phyloP scores from a whole-genome alignment of 2,329 filamentous ascomycete species.

The Diaporthe nobilis region DNA sequence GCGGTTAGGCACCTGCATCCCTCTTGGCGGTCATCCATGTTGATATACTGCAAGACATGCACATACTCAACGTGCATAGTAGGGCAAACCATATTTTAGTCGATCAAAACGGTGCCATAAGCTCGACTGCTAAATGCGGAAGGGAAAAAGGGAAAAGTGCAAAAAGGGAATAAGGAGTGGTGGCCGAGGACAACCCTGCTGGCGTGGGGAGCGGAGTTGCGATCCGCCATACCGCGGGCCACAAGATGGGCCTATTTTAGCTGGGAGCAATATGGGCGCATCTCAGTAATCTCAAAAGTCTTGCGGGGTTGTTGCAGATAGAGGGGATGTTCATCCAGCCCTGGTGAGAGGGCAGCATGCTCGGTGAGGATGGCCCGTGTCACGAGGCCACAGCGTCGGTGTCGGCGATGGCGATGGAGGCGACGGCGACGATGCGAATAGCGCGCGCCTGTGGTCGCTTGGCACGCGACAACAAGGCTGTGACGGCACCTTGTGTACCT shows the following conservation, averaged over 20 bases:
- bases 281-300: constrained; percentile 9
- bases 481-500: constrained; percentile 8
- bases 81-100: not conserved
- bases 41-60: not conserved
- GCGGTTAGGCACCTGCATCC: not conserved
- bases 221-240: constrained; percentile 2
- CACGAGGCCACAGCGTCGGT: not conserved
- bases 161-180: not conserved
- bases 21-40: constrained; percentile 8
- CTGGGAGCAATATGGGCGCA: constrained; percentile 5
- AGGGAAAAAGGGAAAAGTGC: constrained; percentile 4
- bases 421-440: not conserved
- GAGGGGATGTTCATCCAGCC: constrained; percentile 13
- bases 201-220: not conserved
- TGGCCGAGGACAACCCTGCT: not conserved
- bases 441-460: constrained; percentile 3
- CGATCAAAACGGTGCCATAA: not conserved
- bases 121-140: not conserved
- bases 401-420: constrained; percentile 10
- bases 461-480: not conserved
- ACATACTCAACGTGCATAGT: not conserved
- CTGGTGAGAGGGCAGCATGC: not conserved
- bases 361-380: constrained; percentile 22
- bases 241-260: constrained; percentile 5
- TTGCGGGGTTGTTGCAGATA: constrained; percentile 25